A percentile compares a stretch with the other conserved stretches of the same genome.
Conservation (phyloP, 2,329 filamentous ascomycete species). For the Apiospora sp. region DNA sequence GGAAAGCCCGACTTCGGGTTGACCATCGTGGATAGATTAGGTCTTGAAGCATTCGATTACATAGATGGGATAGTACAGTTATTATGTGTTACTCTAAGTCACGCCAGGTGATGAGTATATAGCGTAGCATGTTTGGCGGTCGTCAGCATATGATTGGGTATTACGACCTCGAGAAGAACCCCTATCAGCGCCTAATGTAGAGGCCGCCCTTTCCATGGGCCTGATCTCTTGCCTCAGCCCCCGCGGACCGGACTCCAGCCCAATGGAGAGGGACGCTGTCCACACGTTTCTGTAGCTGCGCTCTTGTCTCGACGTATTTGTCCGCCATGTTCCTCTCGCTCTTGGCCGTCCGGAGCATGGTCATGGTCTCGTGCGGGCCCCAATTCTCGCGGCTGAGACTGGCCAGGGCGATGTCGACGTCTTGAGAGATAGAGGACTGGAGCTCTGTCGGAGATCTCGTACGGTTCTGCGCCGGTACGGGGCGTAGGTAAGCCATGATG, state of each 20-base stretch:
- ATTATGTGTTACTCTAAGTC: neutral
- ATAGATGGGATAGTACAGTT: neutral
- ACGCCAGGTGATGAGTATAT: neutral
- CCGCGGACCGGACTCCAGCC: conserved; percentile 63
- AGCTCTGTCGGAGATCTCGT: conserved; percentile 35
- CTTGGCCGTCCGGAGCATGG: conserved; percentile 47
- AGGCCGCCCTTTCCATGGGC: conserved; percentile 57
- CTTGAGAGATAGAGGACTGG: conserved; percentile 45
- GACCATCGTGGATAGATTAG: neutral
- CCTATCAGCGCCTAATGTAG: conserved; percentile 50
- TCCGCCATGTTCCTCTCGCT: conserved; percentile 54
- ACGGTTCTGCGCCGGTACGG: conserved; percentile 35
- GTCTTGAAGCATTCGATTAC: neutral
- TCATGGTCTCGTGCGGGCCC: conserved; percentile 50
- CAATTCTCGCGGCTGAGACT: conserved; percentile 57
- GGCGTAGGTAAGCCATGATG: conserved; percentile 67
- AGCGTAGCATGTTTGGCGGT: neutral
- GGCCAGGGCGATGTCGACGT: conserved; percentile 52
- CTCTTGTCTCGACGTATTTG: conserved; percentile 56
- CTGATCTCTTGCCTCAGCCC: conserved; percentile 56
- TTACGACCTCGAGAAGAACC: neutral
- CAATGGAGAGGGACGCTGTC: conserved; percentile 67
- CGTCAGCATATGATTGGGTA: neutral
- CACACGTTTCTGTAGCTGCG: conserved; percentile 60
- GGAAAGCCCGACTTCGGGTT: neutral